phyloP scores from a whole-genome alignment of 1,284 basidiomycete genomes.

The Takashimella tepidaria region DNA sequence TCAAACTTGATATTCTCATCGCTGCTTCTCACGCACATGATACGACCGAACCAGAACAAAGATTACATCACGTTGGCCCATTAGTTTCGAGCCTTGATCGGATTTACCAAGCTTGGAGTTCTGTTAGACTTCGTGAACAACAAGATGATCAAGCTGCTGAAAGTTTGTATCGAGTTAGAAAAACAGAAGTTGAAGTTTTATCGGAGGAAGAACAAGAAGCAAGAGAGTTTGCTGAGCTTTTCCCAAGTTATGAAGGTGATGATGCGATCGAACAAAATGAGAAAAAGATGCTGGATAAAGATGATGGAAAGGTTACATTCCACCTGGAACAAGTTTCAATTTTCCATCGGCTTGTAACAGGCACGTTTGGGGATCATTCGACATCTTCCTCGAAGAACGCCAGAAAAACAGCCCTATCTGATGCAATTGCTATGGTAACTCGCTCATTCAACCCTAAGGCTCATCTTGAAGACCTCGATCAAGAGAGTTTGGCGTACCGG shows the following conservation, averaged over 20 bases:
- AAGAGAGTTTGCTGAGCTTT: constrained; percentile 71
- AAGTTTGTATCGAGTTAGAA: constrained; percentile 73
- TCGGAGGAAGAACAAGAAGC: constrained; percentile 73
- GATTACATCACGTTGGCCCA: constrained; percentile 11
- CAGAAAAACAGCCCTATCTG: constrained; percentile 10
- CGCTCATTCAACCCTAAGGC: constrained; percentile 17
- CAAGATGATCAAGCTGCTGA: constrained; percentile 62
- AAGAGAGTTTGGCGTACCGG: constrained; percentile 31
- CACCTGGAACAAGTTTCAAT: constrained; percentile 16
- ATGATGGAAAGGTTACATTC: constrained; percentile 21
- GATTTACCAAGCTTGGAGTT: constrained; percentile 72
- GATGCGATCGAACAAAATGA: constrained; percentile 24
- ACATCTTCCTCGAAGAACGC: background rate
- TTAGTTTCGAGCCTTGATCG: constrained; percentile 64
- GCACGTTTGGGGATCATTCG: constrained; percentile 14
- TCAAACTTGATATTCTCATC: constrained; percentile 44
- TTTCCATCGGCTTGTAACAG: constrained; percentile 27
- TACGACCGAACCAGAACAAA: constrained; percentile 28
- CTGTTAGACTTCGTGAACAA: constrained; percentile 67
- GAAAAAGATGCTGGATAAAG: constrained; percentile 6
- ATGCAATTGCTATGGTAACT: constrained; percentile 22
- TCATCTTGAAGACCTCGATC: constrained; percentile 32
- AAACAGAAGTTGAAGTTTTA: constrained; percentile 56
- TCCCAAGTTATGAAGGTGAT: constrained; percentile 73
- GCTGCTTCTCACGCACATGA: constrained; percentile 55